A percentile compares a stretch with the other conserved stretches of the same genome.
Evolutionary conservation across 495 filamentous ascomycete genomes (phyloP).

Genomic region (Daldinia bambusicola): DNA sequence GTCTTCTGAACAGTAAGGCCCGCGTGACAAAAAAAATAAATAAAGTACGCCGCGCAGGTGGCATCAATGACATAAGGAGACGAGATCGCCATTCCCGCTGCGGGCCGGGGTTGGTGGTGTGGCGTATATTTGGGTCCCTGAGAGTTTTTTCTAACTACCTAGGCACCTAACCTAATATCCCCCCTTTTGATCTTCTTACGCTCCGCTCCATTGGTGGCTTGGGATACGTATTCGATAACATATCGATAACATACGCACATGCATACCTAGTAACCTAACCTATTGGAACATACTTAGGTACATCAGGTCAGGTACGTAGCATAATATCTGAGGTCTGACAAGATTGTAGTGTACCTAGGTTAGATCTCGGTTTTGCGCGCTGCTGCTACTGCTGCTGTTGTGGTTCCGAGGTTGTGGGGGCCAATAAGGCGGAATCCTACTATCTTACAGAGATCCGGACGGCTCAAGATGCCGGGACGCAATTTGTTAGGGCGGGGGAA

Average conservation of each 20-base stretch:
- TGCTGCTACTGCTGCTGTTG: not conserved
- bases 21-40: too few relatives aligned
- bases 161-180: not conserved
- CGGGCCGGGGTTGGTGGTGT: slow-evolving; percentile 10
- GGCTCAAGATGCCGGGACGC: slow-evolving; percentile 2
- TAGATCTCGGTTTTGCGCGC: not conserved
- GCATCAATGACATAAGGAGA: slow-evolving; percentile 1
- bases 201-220: not conserved
- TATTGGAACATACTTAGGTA: not conserved
- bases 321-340: not conserved
- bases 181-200: not conserved
- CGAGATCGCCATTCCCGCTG: slow-evolving; percentile 23
- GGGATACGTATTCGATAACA: not conserved
- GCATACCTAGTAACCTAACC: too few relatives aligned
- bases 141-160: not conserved
- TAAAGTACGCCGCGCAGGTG: not conserved
- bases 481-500: slow-evolving; percentile 15
- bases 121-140: not conserved
- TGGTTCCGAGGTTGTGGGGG: slow-evolving; percentile 21
- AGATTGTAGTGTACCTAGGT: not conserved
- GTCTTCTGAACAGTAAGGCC: too few relatives aligned
- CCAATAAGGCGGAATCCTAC: slow-evolving; percentile 35
- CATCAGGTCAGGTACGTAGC: not conserved
- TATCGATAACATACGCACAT: not conserved
- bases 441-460: slow-evolving; percentile 16